Evolutionary conservation across 441 rosid genomes (phyloP).

Genomic region (Dalechampia spathulata): DNA sequence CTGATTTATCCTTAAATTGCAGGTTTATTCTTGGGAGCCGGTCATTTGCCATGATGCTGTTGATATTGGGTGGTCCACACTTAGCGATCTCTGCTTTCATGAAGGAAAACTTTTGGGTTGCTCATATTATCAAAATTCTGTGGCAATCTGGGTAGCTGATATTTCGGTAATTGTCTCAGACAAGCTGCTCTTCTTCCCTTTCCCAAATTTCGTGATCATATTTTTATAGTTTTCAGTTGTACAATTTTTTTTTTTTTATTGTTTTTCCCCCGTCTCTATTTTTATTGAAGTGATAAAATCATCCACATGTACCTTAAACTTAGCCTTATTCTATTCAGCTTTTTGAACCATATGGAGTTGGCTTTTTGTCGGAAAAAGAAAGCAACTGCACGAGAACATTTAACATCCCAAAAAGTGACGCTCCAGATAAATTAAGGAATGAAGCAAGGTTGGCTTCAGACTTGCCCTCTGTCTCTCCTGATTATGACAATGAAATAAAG

Average conservation of each 20-base stretch:
- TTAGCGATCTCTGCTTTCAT: conserved; percentile 78
- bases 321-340: conserved; percentile 33
- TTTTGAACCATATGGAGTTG: conserved; percentile 62
- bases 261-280: no score
- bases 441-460: conserved; percentile 30
- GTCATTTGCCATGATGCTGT: conserved; percentile 69
- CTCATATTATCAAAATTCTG: conserved; percentile 63
- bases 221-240: no score
- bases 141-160: conserved; percentile 90
- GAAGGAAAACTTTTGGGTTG: conserved; percentile 85
- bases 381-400: conserved; percentile 36
- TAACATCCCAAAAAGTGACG: conserved; percentile 28
- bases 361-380: conserved; percentile 32
- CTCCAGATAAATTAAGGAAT: conserved; percentile 37
- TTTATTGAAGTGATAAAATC: no score
- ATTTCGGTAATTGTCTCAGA: conserved; percentile 41
- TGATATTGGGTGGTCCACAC: conserved; percentile 89
- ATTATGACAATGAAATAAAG: conserved; percentile 77
- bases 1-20: conserved; percentile 20
- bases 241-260: no score
- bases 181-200: neutral
- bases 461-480: conserved; percentile 46
- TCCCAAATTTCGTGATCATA: no score
- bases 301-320: no score
- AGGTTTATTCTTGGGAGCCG: conserved; percentile 99